Evolutionary conservation across 768 basidiomycete species (phyloP).

Genomic region (Coprinopsis cinerea): DNA sequence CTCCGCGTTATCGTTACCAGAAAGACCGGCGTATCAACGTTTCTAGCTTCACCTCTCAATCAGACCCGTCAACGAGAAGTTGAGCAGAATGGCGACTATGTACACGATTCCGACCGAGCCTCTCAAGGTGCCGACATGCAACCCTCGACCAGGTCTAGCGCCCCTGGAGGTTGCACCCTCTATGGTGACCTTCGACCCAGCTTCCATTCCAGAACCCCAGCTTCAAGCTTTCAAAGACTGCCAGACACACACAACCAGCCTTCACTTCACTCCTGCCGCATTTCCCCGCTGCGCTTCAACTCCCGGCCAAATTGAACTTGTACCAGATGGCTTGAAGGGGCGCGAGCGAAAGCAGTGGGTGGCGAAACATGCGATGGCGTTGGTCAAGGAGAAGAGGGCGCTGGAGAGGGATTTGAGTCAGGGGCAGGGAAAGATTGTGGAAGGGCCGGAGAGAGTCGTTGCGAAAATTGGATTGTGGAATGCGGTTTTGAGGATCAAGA

Average conservation of each 20-base stretch:
- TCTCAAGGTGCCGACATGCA: background rate
- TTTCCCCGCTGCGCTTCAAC: constrained; percentile 17
- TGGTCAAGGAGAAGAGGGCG: constrained; percentile 1
- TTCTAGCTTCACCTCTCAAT: background rate
- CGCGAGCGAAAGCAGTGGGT: constrained; percentile 18
- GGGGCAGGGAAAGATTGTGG: constrained; percentile 16
- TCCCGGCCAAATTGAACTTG: constrained; percentile 10
- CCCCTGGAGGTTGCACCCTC: constrained; percentile 1
- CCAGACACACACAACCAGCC: background rate
- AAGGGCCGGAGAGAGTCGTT: constrained; percentile 13
- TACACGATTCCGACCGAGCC: background rate
- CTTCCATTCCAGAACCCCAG: background rate
- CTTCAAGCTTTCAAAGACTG: background rate
- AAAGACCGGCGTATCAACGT: too few species aligned
- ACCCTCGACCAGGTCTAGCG: background rate
- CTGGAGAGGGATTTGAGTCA: constrained; percentile 3
- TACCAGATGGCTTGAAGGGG: constrained; percentile 16
- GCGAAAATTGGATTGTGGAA: constrained; percentile 19
- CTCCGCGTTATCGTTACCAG: too few species aligned
- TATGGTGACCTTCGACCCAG: background rate
- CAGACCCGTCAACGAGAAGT: background rate
- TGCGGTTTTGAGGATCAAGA: constrained; percentile 16
- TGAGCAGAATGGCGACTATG: background rate
- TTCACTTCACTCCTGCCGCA: constrained; percentile 21
- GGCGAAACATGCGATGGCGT: constrained; percentile 3